Conservation (phyloP, 768 basidiomycete species). For the Suillus discolor region DNA sequence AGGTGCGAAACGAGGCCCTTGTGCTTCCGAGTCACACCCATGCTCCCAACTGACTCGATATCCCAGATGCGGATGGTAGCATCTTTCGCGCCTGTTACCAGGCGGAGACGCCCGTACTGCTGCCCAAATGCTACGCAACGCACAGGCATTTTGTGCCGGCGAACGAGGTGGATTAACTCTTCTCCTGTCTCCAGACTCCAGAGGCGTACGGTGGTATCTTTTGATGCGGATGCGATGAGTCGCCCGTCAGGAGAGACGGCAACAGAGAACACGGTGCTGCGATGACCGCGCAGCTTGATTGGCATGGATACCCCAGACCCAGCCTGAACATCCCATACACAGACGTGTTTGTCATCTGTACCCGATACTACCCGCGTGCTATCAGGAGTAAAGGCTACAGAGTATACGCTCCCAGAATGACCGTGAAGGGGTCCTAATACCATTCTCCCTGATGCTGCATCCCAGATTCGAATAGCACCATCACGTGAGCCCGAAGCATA, state of each 20-base stretch:
- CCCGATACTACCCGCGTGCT: constrained; percentile 31
- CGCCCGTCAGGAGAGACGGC: constrained; percentile 33
- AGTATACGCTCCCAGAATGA: constrained; percentile 22
- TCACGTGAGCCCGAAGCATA: constrained; percentile 37
- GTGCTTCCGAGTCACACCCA: constrained; percentile 27
- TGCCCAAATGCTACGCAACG: constrained; percentile 29
- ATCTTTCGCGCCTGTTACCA: constrained; percentile 31
- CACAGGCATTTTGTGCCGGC: constrained; percentile 29
- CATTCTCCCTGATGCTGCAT: constrained; percentile 21
- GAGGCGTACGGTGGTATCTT: constrained; percentile 32
- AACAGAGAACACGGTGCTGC: constrained; percentile 27
- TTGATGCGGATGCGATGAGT: constrained; percentile 33
- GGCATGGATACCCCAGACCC: constrained; percentile 4
- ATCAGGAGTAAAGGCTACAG: constrained; percentile 33
- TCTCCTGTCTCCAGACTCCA: constrained; percentile 25
- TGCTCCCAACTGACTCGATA: constrained; percentile 28
- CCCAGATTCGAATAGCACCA: constrained; percentile 31
- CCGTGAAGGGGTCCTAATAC: constrained; percentile 20
- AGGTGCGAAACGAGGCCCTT: constrained; percentile 28
- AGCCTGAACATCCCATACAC: constrained; percentile 33
- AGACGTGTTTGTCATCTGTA: constrained; percentile 31
- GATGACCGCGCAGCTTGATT: constrained; percentile 23
- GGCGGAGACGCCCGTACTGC: constrained; percentile 23
- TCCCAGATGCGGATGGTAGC: constrained; percentile 35
- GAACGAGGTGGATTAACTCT: constrained; percentile 28